Evolutionary conservation across 1,284 basidiomycete genomes (phyloP), one percentile per base, ranked within the genome.

Genomic region (Rhodotorula sp.): DNA sequence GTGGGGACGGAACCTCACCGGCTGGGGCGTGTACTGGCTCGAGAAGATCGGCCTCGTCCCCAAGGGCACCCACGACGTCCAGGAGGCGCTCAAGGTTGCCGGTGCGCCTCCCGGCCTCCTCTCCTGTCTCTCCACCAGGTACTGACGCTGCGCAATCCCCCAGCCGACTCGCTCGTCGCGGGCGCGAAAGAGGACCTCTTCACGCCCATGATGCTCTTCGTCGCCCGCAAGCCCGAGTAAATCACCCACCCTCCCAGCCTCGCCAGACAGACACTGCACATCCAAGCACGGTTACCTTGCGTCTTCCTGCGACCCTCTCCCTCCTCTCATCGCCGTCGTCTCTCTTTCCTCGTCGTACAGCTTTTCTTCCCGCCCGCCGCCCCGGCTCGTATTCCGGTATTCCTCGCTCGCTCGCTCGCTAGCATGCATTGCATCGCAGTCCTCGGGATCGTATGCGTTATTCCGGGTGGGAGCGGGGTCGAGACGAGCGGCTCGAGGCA

Each of bases 31-130:
- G 61, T 88, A 89, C 83, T 62, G 89, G 8, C 83, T 97, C 79
- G 96, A 99, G 85, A 85, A 86, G 81, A 2, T 93, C 51, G 88
- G 91, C 5, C 55, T 97, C 21, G 85, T 94, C 10, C 96, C 97
- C 64, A 94, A 96, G 86, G 97, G 96, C 54, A 99, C 97, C 0
- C 89, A 86, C 81, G 89, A 92, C 72, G 93, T 98, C 62, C 92
- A 92, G 74, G 94, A 96, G 84, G 87, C 89, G 64, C 85, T 98
- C 76, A 94, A 93, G 83, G 83, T 90, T 50, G 95, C 96, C 15
- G 90, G 73, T 75, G 51, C 44, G 73, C 55, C 22, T 13, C 9
- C 21, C 27, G 19, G 25, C 27, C 8, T 8, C 13, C 19, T 27
- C 17, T 9, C 34, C 36, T 7, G 7, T 29, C 1, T 19, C 9